Base-by-base conservation (phyloP, 1,139 yeast species). In the Magnusiomyces magnusii region DNA sequence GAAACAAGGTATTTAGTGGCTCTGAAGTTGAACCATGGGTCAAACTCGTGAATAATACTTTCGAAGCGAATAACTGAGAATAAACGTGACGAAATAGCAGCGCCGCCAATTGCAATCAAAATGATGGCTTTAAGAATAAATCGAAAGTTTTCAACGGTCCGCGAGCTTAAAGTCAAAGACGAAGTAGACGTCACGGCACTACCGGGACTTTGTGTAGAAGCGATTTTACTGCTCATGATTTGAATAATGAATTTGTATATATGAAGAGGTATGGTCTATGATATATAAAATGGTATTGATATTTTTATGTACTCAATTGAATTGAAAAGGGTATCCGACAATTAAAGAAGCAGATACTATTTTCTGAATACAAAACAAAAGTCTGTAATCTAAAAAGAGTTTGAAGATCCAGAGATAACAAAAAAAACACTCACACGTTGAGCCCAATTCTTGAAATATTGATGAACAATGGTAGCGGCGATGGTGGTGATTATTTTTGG, bases 11-110 rank as follows among this genome's bases (percentile, higher is more conserved):
- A 90, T 72, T 88, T 88, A 28, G 99, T 88, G 54, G 99, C 99
- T 67, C 99, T 78, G 77, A 83, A 93, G 74, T 93, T 93, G 80
- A 95, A 95, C 99, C 99, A 93, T 44, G 99, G 98, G 75, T 95
- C 99, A 64, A 93, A 93, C 74, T 95, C 99, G 76, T 95, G 99
- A 74, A 95, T 95, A 69, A 95, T 95, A 62, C 95, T 85, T 76
- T 95, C 99, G 71, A 91, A 95, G 47, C 77, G 69, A 58, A 75
- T 73, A 56, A 76, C 80, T 54, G 79, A 81, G 70, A 83, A 83
- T 71, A 93, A 79, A 69, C 99, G 83, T 60, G 96, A 86, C 54
- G 96, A 85, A 60, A 93, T 80, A 47, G 98, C 96, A 2, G 98
- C 98, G 25, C 89, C 92, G 47, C 92, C 89, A 66, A 89, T 83